Percentiles rank a stretch among this genome's conserved stretches.
These are phyloP conservation scores for Chaetoscypha palmicola DNA, from an alignment of 2,329 filamentous ascomycete species.

Conservation along the genomic window DNA sequence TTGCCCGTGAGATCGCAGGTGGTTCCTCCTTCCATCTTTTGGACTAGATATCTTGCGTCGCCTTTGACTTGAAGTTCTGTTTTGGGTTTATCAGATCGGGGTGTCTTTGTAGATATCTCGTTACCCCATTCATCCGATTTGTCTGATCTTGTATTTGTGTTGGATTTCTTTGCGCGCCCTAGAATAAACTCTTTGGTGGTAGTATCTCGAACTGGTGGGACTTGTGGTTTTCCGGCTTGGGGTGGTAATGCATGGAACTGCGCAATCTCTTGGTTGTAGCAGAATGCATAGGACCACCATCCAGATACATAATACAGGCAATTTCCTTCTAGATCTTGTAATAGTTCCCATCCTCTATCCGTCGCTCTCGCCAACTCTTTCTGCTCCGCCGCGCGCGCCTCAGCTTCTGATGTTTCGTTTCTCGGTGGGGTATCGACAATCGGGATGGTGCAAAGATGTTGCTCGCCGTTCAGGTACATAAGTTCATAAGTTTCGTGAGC, in stretches of 20 bases:
- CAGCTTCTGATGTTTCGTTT: slow-evolving; percentile 42
- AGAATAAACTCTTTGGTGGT: slow-evolving; percentile 56
- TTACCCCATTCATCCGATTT: slow-evolving; percentile 31
- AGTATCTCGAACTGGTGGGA: slow-evolving; percentile 60
- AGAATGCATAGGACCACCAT: slow-evolving; percentile 74
- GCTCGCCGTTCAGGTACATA: slow-evolving; percentile 50
- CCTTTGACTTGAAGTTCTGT: slow-evolving; percentile 56
- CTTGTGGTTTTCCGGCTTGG: slow-evolving; percentile 50
- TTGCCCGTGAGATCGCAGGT: slow-evolving; percentile 65
- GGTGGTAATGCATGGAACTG: slow-evolving; percentile 66
- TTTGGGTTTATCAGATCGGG: slow-evolving; percentile 26
- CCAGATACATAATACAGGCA: slow-evolving; percentile 66
- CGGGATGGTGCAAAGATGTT: slow-evolving; percentile 61
- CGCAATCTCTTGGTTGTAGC: slow-evolving; percentile 62
- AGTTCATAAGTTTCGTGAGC: slow-evolving; percentile 44
- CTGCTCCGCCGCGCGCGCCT: slow-evolving; percentile 51
- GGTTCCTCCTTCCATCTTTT: slow-evolving; percentile 59
- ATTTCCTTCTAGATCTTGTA: slow-evolving; percentile 59
- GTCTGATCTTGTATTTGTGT: slow-evolving; percentile 22
- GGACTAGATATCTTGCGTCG: slow-evolving; percentile 61
- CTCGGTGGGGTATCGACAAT: slow-evolving; percentile 40
- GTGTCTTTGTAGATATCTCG: slow-evolving; percentile 22
- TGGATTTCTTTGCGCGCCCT: slow-evolving; percentile 42
- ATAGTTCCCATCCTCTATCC: slow-evolving; percentile 59
- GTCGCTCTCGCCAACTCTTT: slow-evolving; percentile 61